Evolutionary conservation across 768 basidiomycete genomes (phyloP).

Genomic region (Suillus brevipes): DNA sequence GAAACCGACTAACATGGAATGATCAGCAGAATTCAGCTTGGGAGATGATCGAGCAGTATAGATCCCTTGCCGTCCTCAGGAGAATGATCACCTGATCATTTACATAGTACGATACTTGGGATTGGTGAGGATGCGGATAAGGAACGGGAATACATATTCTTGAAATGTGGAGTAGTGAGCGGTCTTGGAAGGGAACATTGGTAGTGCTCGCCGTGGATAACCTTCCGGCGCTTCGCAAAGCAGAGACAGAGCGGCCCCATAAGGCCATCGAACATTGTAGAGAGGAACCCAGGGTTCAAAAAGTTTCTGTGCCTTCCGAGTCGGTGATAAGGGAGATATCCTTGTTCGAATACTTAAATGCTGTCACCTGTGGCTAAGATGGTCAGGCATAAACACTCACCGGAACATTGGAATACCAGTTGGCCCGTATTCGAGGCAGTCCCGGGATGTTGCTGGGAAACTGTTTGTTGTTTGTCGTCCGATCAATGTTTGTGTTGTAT

Average conservation of each 20-base stretch:
- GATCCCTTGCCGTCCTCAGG: slow-evolving; percentile 17
- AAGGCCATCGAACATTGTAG: slow-evolving; percentile 29
- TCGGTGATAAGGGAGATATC: slow-evolving; percentile 7
- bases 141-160: slow-evolving; percentile 14
- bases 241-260: slow-evolving; percentile 18
- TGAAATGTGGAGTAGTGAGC: slow-evolving; percentile 11
- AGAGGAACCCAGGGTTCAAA: slow-evolving; percentile 14
- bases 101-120: not conserved
- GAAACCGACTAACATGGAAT: slow-evolving; percentile 9
- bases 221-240: slow-evolving; percentile 10
- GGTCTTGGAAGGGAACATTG: slow-evolving; percentile 4
- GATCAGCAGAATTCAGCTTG: slow-evolving; percentile 9
- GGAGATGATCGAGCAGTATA: slow-evolving; percentile 20
- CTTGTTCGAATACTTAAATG: not conserved
- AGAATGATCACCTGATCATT: slow-evolving; percentile 13
- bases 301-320: not conserved
- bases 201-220: slow-evolving; percentile 13
- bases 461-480: not conserved
- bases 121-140: slow-evolving; percentile 15
- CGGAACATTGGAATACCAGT: slow-evolving; percentile 10
- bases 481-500: slow-evolving; percentile 8
- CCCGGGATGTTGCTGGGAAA: not conserved
- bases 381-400: slow-evolving; percentile 2
- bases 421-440: not conserved
- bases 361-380: not conserved